A percentile compares a stretch with the other conserved stretches of the same genome.
Conservation (phyloP, 176 grass and related monocot genomes). For the Puya raimondii region DNA sequence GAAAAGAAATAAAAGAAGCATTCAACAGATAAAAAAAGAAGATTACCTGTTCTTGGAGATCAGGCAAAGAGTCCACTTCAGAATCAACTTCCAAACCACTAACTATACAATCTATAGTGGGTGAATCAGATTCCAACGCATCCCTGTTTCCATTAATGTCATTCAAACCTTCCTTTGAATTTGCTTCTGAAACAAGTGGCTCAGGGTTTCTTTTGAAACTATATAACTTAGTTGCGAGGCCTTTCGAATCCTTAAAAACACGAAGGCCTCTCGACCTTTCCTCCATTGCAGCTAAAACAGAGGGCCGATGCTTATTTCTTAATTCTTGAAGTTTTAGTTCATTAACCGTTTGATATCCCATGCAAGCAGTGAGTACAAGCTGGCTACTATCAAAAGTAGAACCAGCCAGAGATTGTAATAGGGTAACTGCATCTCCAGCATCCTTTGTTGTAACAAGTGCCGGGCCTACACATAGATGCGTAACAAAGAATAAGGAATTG, state of each 20-base stretch:
- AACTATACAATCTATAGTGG: slow-evolving; percentile 43
- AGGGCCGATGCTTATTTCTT: slow-evolving; percentile 78
- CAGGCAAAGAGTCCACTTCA: slow-evolving; percentile 71
- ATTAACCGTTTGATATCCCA: slow-evolving; percentile 86
- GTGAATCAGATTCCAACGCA: slow-evolving; percentile 34
- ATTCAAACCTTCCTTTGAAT: slow-evolving; percentile 34
- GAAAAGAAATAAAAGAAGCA: slow-evolving; percentile 7
- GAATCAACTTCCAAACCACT: slow-evolving; percentile 44
- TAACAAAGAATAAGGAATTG: background rate
- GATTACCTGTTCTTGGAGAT: slow-evolving; percentile 88
- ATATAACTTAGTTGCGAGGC: slow-evolving; percentile 78
- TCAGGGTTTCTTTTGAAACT: slow-evolving; percentile 67
- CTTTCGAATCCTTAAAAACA: slow-evolving; percentile 61
- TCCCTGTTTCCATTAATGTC: slow-evolving; percentile 27
- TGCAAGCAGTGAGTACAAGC: slow-evolving; percentile 94
- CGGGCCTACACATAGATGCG: slow-evolving; percentile 52
- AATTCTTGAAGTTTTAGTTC: slow-evolving; percentile 73
- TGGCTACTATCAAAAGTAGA: slow-evolving; percentile 98
- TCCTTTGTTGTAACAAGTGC: slow-evolving; percentile 93
- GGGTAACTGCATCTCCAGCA: slow-evolving; percentile 94
- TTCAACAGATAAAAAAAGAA: slow-evolving; percentile 13
- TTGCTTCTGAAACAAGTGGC: slow-evolving; percentile 53
- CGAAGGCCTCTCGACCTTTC: slow-evolving; percentile 64
- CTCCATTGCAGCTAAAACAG: slow-evolving; percentile 86
- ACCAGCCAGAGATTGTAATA: slow-evolving; percentile 87